Base-by-base conservation (phyloP, 2,329 filamentous ascomycete species). In the Fusarium duplospermum region DNA sequence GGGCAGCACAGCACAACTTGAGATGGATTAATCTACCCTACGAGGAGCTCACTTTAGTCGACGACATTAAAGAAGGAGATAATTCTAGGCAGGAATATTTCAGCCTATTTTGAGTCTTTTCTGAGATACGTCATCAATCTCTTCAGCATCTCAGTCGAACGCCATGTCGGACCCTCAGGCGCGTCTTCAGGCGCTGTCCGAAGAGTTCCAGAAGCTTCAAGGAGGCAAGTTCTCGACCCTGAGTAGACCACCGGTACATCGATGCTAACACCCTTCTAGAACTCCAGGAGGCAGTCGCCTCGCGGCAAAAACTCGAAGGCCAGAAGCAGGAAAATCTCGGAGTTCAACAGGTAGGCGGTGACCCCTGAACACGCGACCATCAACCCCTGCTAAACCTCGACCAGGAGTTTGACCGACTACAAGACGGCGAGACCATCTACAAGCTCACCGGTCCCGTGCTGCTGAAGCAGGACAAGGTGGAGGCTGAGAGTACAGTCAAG, bases 371-470 rank as follows among this genome's bases (percentile, higher is more conserved):
- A 33, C 29, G 38, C 13, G n/a, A 42, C 33, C 33, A 36, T n/a
- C 27, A 2, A 58, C 35, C 35, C 22, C 31, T 50, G 52, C 69
- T 81, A 65, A 81, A 22, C 38, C 10, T 42, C 13, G 18, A 36
- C 14, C 73, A 96, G 92, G 96, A 98, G 83, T 98, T 98, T 82
- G 88, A 90, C 45, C 88, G 89, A 63, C 87, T 98, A 68, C 90
- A 92, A 77, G 92, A 95, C 40, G 93, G 93, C 77, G 93, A 97
- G 79, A 94, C 91, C 73, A 97, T 99, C 83, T 99, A 97, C 90
- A 99, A 98, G 85, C 90, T 98, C 47, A 91, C 98, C 56, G 96
- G 96, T 0, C 96, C 96, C 0, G 94, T 98, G 8, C 86, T 99
- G 40, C 84, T 99, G 79, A 98, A 98, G 87, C 96, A 99, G 83